Conservation (phyloP, 1,284 basidiomycete species). For the Marasmius oreades region DNA sequence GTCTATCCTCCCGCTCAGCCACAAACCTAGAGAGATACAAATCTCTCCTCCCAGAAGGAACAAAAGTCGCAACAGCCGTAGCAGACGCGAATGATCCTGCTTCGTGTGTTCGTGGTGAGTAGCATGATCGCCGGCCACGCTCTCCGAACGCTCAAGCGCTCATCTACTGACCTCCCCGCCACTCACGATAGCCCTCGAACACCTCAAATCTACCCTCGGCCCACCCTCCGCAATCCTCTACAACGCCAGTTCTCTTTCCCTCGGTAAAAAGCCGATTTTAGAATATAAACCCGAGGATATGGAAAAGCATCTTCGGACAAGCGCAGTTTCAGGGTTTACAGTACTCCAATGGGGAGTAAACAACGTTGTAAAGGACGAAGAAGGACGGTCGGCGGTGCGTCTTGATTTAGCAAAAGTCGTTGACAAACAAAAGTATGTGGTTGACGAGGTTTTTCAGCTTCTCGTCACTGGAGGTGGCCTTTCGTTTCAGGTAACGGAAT, state of each 20-base stretch:
- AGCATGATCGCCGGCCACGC: no score
- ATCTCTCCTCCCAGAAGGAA: not conserved
- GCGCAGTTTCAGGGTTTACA: not conserved
- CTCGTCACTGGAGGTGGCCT: not conserved
- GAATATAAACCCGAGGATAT: conserved; percentile 1
- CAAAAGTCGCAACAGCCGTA: not conserved
- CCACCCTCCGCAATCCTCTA: not conserved
- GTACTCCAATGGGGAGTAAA: conserved; percentile 1
- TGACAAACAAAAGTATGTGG: no score
- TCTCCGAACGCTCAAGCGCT: no score
- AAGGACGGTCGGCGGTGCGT: not conserved
- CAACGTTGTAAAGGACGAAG: not conserved
- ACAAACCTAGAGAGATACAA: not conserved
- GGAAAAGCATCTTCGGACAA: not conserved
- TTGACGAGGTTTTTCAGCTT: not conserved
- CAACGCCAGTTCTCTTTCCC: not conserved
- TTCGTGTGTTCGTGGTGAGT: not conserved
- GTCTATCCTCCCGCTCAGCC: not conserved
- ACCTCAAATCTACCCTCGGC: not conserved
- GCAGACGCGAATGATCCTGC: not conserved
- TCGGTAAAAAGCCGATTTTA: not conserved
- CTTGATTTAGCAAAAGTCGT: no score
- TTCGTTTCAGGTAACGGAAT: not conserved
- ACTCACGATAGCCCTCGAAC: not conserved
- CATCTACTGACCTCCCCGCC: no score